Evolutionary conservation across 208 protist genomes (phyloP), one percentile per base, ranked within the genome.

Genomic region (Trypanosoma boissoni): DNA sequence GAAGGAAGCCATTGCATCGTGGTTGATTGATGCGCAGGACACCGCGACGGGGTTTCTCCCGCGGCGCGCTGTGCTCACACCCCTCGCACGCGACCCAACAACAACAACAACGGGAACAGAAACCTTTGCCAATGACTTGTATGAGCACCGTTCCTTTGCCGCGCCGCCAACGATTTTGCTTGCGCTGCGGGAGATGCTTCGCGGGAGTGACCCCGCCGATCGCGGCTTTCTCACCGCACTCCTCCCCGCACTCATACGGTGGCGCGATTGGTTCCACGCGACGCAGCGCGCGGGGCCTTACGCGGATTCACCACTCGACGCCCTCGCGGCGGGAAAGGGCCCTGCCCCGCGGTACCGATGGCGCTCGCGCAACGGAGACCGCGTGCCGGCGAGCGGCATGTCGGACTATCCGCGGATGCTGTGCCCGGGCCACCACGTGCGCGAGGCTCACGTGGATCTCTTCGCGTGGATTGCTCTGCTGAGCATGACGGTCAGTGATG

Each of bases 391-490:
- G 9, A 91, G 87, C 51, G 87, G 87, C 50, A 91, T 94, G 87
- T 66, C 76, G 55, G 87, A 94, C 70, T 94, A 94, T 58, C 78
- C 83, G 10, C 76, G 87, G 21, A 68, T 75, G 7, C 34, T 78
- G 27, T 91, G 83, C 62, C 14, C 49, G 2, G 81, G 68, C 29
- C 68, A 83, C 58, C 72, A 83, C 29, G 50, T 64, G 34, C 45
- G 55, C n/a, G 87, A 91, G 67, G 78, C 76, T 6, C 83, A 94
- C 59, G 79, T 94, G 34, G 87, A 94, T 52, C 72, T 86, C 21
- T 91, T 94, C 60, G 56, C 83, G 29, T 94, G 87, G 83, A 63
- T 91, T 18, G 87, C 87, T 0, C 58, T 89, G 24, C 75, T 94
- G 20, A 87, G 75, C 64, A 57, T 51, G 20, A 57, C 80, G 31